Evolutionary conservation across 352 stramenopile species (phyloP).

Genomic region (Phytopythium vexans): DNA sequence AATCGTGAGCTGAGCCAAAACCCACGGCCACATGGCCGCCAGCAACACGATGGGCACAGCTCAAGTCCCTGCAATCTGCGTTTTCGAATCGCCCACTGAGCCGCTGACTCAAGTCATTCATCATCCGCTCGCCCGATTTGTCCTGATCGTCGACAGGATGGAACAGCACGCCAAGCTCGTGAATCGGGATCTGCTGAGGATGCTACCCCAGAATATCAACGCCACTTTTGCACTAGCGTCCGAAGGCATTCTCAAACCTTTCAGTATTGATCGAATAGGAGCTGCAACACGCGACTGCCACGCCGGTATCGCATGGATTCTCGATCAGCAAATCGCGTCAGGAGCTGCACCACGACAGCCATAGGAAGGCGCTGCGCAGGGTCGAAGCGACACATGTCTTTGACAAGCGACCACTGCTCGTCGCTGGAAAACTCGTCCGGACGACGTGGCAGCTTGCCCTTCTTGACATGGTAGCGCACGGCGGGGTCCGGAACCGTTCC

Average conservation of each 20-base stretch:
- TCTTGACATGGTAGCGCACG: slow-evolving; percentile 24
- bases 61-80: too few relatives aligned
- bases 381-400: slow-evolving; percentile 29
- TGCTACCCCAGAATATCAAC: background rate
- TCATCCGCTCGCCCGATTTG: too few relatives aligned
- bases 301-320: slow-evolving; percentile 11
- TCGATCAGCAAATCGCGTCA: slow-evolving; percentile 22
- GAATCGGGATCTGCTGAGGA: too few relatives aligned
- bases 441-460: slow-evolving; percentile 16
- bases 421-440: slow-evolving; percentile 6
- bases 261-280: slow-evolving; percentile 17
- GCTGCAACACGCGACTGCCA: slow-evolving; percentile 12
- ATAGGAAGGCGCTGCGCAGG: slow-evolving; percentile 25
- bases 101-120: too few relatives aligned
- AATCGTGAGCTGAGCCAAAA: too few relatives aligned
- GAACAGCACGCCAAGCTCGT: too few relatives aligned
- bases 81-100: too few relatives aligned
- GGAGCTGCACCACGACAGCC: slow-evolving; percentile 22
- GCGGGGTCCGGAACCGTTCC: slow-evolving; percentile 22
- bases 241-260: background rate
- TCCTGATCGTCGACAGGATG: too few relatives aligned
- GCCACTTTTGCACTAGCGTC: background rate
- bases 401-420: slow-evolving; percentile 19
- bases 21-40: too few relatives aligned
- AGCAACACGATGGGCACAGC: too few relatives aligned